Evolutionary conservation across 352 stramenopile genomes (phyloP).

Genomic region (Pythium insidiosum): DNA sequence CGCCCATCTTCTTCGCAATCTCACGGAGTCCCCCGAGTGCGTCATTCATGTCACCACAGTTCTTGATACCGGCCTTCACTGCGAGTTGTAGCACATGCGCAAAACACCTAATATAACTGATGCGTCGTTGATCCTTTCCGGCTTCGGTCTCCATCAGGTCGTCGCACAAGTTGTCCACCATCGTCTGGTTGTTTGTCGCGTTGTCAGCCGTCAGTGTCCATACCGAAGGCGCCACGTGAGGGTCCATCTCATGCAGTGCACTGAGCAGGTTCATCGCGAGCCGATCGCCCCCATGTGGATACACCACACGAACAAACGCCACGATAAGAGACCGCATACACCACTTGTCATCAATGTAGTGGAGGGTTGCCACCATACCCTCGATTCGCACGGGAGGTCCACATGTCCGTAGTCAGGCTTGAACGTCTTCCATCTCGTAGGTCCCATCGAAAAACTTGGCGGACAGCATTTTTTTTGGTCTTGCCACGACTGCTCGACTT

Average conservation of each 20-base stretch:
- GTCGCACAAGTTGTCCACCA: not conserved
- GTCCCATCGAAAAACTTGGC: too few species aligned
- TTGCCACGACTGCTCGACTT: too few species aligned
- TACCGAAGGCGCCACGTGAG: not conserved
- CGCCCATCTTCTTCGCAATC: too few species aligned
- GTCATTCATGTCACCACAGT: too few species aligned
- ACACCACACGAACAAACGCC: conserved; percentile 13
- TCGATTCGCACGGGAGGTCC: conserved; percentile 10
- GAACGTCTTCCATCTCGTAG: too few species aligned
- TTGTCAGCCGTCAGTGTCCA: conserved; percentile 4
- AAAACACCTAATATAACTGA: not conserved
- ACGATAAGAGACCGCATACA: conserved; percentile 7
- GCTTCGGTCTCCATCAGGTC: not conserved
- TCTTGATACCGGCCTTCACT: too few species aligned
- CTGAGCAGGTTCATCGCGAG: not conserved
- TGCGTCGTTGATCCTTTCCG: not conserved
- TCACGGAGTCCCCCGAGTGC: too few species aligned
- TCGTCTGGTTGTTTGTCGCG: not conserved
- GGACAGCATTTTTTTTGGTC: too few species aligned
- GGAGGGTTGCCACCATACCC: conserved; percentile 12
- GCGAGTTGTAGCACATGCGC: conserved; percentile 1
- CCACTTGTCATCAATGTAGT: conserved; percentile 10
- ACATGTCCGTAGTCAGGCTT: conserved; percentile 14
- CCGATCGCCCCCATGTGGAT: not conserved
- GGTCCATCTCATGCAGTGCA: not conserved